Percentiles rank a stretch among this genome's conserved stretches.
phyloP scores from a whole-genome alignment of 176 grass and related monocot genomes.

The Luzula sylvatica region DNA sequence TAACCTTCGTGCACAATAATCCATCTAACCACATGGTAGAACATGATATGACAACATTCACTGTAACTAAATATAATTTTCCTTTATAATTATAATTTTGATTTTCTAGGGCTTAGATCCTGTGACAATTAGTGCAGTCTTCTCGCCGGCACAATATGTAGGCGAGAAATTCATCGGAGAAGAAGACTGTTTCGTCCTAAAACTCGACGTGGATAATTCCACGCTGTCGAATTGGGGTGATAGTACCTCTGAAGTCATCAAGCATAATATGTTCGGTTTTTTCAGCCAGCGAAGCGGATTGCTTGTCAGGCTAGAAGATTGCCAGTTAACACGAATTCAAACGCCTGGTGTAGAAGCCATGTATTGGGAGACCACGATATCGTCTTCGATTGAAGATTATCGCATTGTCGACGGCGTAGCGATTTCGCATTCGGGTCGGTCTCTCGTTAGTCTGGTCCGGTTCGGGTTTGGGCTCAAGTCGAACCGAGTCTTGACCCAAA shows the following conservation, averaged over 20 bases:
- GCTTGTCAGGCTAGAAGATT: constrained; percentile 67
- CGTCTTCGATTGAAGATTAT: constrained; percentile 53
- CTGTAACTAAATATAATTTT: constrained; percentile 1
- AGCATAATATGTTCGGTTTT: constrained; percentile 74
- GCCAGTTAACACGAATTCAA: constrained; percentile 87
- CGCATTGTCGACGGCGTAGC: constrained; percentile 47
- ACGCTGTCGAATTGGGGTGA: constrained; percentile 83
- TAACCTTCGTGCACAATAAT: too few species aligned
- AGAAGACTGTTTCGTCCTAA: constrained; percentile 86
- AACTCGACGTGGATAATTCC: constrained; percentile 50
- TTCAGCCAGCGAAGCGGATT: constrained; percentile 97
- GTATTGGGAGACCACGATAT: constrained; percentile 96
- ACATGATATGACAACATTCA: too few species aligned
- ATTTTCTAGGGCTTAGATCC: constrained; percentile 70
- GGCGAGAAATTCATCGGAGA: constrained; percentile 88
- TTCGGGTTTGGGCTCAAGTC: constrained; percentile 77
- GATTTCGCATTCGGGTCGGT: constrained; percentile 62
- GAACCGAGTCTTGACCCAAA: constrained; percentile 57
- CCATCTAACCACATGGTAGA: too few species aligned
- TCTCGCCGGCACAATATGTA: constrained; percentile 66
- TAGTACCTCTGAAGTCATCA: constrained; percentile 84
- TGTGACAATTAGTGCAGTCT: constrained; percentile 65
- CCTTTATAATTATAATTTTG: constrained; percentile 7
- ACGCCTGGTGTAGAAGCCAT: constrained; percentile 71
- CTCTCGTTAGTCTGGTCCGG: constrained; percentile 59